Conservation (phyloP, 768 basidiomycete genomes). For the Mycena olivaceomarginata region DNA sequence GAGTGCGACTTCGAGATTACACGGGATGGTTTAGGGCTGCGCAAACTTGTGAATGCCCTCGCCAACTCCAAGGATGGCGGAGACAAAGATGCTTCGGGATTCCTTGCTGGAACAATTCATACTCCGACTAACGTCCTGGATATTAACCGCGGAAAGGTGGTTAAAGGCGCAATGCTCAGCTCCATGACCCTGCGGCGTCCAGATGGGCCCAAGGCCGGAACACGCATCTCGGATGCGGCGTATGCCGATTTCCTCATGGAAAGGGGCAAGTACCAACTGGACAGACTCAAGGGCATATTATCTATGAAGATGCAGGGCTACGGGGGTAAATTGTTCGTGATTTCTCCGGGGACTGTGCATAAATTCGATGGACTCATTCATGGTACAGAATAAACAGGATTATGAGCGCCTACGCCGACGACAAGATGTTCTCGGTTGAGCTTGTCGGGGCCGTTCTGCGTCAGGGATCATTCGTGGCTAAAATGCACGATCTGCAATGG, state of each 20-base stretch:
- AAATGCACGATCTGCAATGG: conserved; percentile 74
- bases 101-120: conserved; percentile 62
- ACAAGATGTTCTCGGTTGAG: conserved; percentile 73
- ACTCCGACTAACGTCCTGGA: conserved; percentile 52
- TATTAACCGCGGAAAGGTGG: conserved; percentile 47
- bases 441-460: conserved; percentile 77
- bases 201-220: conserved; percentile 14
- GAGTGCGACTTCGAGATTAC: conserved; percentile 63
- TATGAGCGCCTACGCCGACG: conserved; percentile 71
- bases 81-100: conserved; percentile 41
- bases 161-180: conserved; percentile 47
- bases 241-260: conserved; percentile 36
- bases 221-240: conserved; percentile 10
- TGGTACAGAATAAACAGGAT: conserved; percentile 60
- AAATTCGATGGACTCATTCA: neutral
- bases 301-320: conserved; percentile 38
- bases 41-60: conserved; percentile 65
- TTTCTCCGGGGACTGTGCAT: neutral
- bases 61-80: conserved; percentile 42
- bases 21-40: conserved; percentile 61
- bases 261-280: conserved; percentile 47
- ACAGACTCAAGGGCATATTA: conserved; percentile 27
- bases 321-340: conserved; percentile 50
- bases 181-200: conserved; percentile 10
- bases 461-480: conserved; percentile 72